These are phyloP conservation scores for Teunomyces stri DNA, from an alignment of 805 yeast species.

Conservation along the genomic window DNA sequence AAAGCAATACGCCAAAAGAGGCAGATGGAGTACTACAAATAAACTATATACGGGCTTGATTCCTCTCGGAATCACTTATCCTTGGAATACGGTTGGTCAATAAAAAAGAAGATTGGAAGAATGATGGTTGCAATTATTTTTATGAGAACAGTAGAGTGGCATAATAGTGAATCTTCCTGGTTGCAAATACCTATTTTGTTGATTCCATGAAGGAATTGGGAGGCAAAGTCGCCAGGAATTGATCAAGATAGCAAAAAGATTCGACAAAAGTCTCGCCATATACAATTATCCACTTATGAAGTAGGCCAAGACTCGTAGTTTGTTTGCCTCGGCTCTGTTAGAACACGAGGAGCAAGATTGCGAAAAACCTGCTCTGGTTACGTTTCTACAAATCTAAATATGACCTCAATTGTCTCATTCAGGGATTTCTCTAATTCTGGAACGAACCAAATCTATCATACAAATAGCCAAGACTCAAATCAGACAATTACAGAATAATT, in stretches of 20 bases:
- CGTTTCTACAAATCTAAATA: no score
- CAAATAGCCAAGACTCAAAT: conserved; percentile 7
- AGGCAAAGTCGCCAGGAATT: not conserved
- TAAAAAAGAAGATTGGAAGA: conserved; percentile 51
- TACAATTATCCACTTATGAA: no score
- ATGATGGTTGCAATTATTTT: conserved; percentile 52
- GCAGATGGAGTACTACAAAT: conserved; percentile 52
- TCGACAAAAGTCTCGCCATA: not conserved
- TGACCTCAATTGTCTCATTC: no score
- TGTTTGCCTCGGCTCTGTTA: not conserved
- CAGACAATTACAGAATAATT: no score
- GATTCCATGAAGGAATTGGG: conserved; percentile 54
- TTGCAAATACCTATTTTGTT: conserved; percentile 55
- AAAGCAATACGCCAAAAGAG: conserved; percentile 38
- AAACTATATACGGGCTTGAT: conserved; percentile 41
- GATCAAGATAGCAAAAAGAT: not conserved
- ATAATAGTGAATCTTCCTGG: conserved; percentile 52
- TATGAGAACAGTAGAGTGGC: conserved; percentile 49
- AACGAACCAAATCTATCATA: no score
- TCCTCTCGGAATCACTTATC: conserved; percentile 45
- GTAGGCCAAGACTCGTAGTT: not conserved
- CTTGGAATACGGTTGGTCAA: conserved; percentile 57
- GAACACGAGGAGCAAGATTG: not conserved
- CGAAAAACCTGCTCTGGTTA: not conserved
- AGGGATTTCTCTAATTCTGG: no score